phyloP scores from a whole-genome alignment of 306 rosid genomes.

The Medicago ruthenica region DNA sequence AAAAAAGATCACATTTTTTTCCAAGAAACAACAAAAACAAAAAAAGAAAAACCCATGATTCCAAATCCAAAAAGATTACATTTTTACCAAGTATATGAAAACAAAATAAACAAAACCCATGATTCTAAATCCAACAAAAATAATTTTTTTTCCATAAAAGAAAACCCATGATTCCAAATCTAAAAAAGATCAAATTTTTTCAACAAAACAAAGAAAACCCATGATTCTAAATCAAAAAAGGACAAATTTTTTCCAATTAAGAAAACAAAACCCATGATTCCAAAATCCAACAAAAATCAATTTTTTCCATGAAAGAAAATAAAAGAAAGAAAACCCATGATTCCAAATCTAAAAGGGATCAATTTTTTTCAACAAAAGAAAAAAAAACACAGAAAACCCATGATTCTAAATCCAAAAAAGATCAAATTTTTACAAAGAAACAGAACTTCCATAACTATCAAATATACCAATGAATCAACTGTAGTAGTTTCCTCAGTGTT shows the following conservation, averaged over 20 bases:
- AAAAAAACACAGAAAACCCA: no score
- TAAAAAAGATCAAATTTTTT: no score
- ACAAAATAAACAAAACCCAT: neutral
- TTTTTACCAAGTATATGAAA: neutral
- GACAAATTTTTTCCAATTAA: neutral
- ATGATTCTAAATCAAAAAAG: neutral
- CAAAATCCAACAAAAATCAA: neutral
- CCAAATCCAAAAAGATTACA: neutral
- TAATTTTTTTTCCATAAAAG: no score
- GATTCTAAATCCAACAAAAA: constrained; percentile 8
- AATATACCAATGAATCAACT: constrained; percentile 48
- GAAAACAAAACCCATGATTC: neutral
- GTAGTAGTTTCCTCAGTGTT: constrained; percentile 34
- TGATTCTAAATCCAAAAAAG: neutral
- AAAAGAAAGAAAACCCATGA: no score
- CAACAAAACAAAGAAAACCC: neutral
- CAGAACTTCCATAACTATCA: neutral
- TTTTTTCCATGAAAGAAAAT: neutral
- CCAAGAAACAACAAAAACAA: neutral
- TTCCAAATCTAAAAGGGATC: neutral
- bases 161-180: no score
- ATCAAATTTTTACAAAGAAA: neutral
- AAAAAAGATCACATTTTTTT: neutral
- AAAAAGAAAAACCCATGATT: constrained; percentile 7
- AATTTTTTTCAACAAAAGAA: neutral